phyloP scores from a whole-genome alignment of 306 rosid species.

The Canavalia gladiata region DNA sequence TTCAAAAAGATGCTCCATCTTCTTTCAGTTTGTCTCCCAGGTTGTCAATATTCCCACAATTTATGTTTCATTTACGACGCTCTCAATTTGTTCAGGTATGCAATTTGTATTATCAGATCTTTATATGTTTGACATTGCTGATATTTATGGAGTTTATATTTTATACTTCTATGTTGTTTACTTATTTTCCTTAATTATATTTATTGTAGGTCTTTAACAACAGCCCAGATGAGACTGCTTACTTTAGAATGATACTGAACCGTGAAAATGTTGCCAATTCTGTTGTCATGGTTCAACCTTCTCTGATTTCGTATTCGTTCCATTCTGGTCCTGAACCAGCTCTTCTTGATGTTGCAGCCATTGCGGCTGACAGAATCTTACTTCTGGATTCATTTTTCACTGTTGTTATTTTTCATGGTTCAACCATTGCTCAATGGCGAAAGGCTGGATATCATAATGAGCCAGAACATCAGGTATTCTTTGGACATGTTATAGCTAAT shows the following conservation, averaged over 20 bases:
- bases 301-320: slow-evolving; percentile 91
- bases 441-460: slow-evolving; percentile 90
- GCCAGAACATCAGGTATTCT: slow-evolving; percentile 90
- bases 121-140: slow-evolving; percentile 36
- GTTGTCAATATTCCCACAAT: slow-evolving; percentile 97
- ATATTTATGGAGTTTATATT: slow-evolving; percentile 29
- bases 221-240: slow-evolving; percentile 99
- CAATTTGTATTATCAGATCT: slow-evolving; percentile 19
- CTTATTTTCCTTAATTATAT: slow-evolving; percentile 11
- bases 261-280: slow-evolving; percentile 95
- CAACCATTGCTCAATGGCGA: slow-evolving; percentile 98
- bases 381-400: slow-evolving; percentile 94
- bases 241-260: slow-evolving; percentile 94
- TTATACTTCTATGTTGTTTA: slow-evolving; percentile 12
- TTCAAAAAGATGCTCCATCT: slow-evolving; percentile 83
- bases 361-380: slow-evolving; percentile 89
- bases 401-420: slow-evolving; percentile 93
- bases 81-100: slow-evolving; percentile 98
- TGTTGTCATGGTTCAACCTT: slow-evolving; percentile 98
- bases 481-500: slow-evolving; percentile 27
- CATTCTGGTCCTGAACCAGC: slow-evolving; percentile 92
- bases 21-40: slow-evolving; percentile 97
- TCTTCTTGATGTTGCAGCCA: slow-evolving; percentile 95
- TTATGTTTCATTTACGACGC: slow-evolving; percentile 91
- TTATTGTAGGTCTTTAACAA: slow-evolving; percentile 89